These are phyloP conservation scores for Solanum paucissectum DNA, from an alignment of 257 asterid genomes.

Conservation along the genomic window DNA sequence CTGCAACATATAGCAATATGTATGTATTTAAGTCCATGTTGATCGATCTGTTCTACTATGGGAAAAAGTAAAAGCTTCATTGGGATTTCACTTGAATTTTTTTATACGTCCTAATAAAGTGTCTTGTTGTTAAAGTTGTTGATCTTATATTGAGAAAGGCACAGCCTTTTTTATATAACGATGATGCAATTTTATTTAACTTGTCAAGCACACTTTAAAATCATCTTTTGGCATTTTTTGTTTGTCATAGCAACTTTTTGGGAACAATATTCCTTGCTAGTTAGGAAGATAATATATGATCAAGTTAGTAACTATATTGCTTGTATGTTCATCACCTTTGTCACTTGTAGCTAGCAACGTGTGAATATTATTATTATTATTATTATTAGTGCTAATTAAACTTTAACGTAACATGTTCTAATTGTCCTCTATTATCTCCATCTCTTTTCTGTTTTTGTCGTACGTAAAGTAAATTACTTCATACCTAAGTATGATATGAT, in stretches of 20 bases:
- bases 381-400: not conserved
- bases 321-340: not conserved
- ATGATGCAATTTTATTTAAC: not conserved
- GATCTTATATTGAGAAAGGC: not conserved
- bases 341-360: not conserved
- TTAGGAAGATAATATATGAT: not conserved
- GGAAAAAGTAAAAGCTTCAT: not conserved
- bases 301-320: not conserved
- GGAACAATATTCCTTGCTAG: not conserved
- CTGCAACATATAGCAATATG: no score
- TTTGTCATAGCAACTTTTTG: not conserved
- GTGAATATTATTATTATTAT: not conserved
- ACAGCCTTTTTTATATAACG: not conserved
- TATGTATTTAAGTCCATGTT: not conserved
- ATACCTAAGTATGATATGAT: not conserved
- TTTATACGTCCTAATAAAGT: constrained; percentile 11
- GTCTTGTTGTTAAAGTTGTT: not conserved
- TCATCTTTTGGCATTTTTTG: not conserved
- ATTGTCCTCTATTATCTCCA: not conserved
- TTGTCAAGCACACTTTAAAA: not conserved
- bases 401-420: not conserved
- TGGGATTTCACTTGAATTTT: not conserved
- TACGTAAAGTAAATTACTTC: not conserved
- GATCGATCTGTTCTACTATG: not conserved
- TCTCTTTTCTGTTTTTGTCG: not conserved